These are phyloP conservation scores for Xerocomellus amylosporus DNA, from an alignment of 768 basidiomycete genomes.

Conservation along the genomic window DNA sequence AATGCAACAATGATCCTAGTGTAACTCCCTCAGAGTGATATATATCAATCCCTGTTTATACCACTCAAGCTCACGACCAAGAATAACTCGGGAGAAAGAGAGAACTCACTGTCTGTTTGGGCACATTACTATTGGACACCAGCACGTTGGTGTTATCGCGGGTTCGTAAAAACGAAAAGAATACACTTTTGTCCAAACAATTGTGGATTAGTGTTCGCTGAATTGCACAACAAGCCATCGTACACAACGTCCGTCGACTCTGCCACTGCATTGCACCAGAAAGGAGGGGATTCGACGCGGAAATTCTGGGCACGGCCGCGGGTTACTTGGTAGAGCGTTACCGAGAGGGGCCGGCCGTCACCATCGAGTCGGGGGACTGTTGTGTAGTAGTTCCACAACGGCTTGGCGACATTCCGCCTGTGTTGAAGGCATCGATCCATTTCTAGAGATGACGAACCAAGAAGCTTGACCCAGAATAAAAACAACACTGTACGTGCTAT, in stretches of 20 bases:
- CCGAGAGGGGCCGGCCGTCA: constrained; percentile 55
- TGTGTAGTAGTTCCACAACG: constrained; percentile 37
- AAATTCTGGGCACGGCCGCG: constrained; percentile 14
- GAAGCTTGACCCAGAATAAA: no score
- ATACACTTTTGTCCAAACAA: constrained; percentile 50
- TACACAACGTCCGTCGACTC: constrained; percentile 44
- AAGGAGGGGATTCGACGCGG: constrained; percentile 40
- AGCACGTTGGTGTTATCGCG: neutral
- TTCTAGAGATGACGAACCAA: no score
- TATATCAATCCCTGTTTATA: constrained; percentile 47
- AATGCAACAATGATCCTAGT: constrained; percentile 44
- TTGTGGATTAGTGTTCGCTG: constrained; percentile 51
- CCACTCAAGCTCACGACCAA: neutral
- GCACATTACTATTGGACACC: constrained; percentile 41
- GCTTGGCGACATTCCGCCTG: no score
- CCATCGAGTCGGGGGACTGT: constrained; percentile 43
- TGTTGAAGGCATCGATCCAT: no score
- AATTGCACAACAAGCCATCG: constrained; percentile 58
- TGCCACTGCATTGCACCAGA: constrained; percentile 40
- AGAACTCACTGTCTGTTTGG: constrained; percentile 54
- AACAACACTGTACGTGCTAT: constrained; percentile 55
- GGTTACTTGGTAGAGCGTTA: constrained; percentile 39
- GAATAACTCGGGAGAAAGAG: neutral
- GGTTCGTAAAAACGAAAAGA: neutral
- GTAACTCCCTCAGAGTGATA: constrained; percentile 49